phyloP scores from a whole-genome alignment of 768 basidiomycete genomes.

The Mycena filopes region DNA sequence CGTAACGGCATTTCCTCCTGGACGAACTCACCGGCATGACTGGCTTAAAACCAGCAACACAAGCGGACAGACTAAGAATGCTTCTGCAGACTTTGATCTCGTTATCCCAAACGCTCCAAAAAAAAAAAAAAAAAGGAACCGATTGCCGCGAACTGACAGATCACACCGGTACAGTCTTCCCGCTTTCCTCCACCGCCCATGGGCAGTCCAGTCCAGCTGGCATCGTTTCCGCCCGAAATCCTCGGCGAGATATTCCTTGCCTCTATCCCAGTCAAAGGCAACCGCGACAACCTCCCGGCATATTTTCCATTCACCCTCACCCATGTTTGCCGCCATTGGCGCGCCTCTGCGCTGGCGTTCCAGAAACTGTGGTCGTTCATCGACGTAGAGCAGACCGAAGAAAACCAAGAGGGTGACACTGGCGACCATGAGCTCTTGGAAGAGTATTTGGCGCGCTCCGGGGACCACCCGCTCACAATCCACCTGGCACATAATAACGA shows the following conservation, averaged over 20 bases:
- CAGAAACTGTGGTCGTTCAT: constrained; percentile 20
- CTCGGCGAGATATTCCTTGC: constrained; percentile 12
- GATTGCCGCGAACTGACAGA: too few relatives aligned
- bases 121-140: too few relatives aligned
- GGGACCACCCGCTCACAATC: constrained; percentile 9
- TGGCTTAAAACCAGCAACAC: too few relatives aligned
- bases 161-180: too few relatives aligned
- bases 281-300: neutral
- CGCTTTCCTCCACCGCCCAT: too few relatives aligned
- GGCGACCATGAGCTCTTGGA: neutral
- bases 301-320: constrained; percentile 4
- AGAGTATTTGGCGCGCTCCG: constrained; percentile 15
- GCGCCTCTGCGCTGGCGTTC: constrained; percentile 4
- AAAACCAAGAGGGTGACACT: neutral
- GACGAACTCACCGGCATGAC: too few relatives aligned
- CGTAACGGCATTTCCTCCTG: too few relatives aligned
- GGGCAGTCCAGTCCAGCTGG: neutral
- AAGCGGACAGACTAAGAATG: too few relatives aligned
- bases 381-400: constrained; percentile 15
- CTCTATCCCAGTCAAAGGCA: neutral
- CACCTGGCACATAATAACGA: neutral
- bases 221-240: constrained; percentile 9
- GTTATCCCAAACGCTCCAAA: too few relatives aligned
- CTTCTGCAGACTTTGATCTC: too few relatives aligned
- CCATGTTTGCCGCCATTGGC: constrained; percentile 18